Evolutionary conservation across 2,329 filamentous ascomycete species (phyloP), one percentile per base, ranked within the genome.

Genomic region (Nemania sp.): DNA sequence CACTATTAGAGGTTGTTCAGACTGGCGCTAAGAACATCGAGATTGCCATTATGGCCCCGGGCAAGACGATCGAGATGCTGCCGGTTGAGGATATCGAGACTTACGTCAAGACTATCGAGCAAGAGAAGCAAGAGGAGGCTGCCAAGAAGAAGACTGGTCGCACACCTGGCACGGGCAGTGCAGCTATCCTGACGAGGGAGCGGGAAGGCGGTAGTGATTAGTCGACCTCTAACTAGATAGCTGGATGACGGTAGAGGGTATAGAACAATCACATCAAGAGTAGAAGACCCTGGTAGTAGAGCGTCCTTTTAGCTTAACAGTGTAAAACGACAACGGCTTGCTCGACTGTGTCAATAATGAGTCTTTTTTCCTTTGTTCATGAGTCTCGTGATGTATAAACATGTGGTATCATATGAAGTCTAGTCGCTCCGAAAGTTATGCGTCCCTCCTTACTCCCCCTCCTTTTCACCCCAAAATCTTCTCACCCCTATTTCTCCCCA

Each of bases 1-100:
- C 96, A 45, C 88, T 99, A 72, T 86, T 99, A 69, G 96, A 99
- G 82, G 96, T 99, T 62, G 96, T 99, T 70, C 96, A 99, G 84
- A 99, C 96, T 2, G 96, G 96, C 71, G 96, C 96, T 61, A 99
- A 99, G 90, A 99, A 99, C 83, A 99, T 99, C 77, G 96, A 99
- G 85, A 98, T 99, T 78, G 96, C 97, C 66, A 91, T 99, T 79
- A 98, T 98, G 94, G 93, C 93, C 7, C 94, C 96, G 6, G 94
- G 93, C 60, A 94, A 97, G 86, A 82, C 87, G 18, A 89, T 99
- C 71, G 94, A 98, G 86, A 94, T 97, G 90, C 88, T 99, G 74
- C 93, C 94, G 2, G 92, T 95, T 35, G 95, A 98, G 81, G 93
- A 97, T 77, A 99, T 99, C 77, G 96, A 99, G 86, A 89, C 89